Conservation (phyloP, 148 eudicot genomes). For the Camellia granthamiana region DNA sequence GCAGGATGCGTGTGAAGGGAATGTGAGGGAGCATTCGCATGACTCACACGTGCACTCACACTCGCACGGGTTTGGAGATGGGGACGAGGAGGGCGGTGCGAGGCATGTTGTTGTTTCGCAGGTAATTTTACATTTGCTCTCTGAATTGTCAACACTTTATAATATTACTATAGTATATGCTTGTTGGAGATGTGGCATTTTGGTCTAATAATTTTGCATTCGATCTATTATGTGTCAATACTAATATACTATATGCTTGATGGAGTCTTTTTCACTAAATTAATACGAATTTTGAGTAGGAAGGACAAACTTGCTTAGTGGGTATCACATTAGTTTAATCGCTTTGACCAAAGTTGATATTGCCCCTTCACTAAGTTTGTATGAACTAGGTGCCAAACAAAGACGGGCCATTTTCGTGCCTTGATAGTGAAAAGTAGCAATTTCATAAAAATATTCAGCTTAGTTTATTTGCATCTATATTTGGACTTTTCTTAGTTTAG, state of each 20-base stretch:
- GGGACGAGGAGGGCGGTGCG: constrained; percentile 43
- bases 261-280: too few relatives aligned
- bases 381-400: too few relatives aligned
- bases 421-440: neutral
- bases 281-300: too few relatives aligned
- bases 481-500: neutral
- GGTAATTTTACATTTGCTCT: constrained; percentile 30
- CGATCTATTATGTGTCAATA: too few relatives aligned
- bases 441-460: neutral
- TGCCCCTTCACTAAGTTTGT: too few relatives aligned
- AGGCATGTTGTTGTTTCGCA: constrained; percentile 87
- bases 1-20: constrained; percentile 31
- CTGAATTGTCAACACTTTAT: neutral
- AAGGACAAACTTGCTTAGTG: too few relatives aligned
- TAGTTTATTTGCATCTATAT: neutral
- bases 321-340: neutral
- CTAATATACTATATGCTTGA: too few relatives aligned
- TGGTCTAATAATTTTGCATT: too few relatives aligned
- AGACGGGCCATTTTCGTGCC: neutral
- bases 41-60: constrained; percentile 35
- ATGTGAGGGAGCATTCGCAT: constrained; percentile 32
- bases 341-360: too few relatives aligned
- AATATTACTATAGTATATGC: neutral
- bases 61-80: constrained; percentile 34
- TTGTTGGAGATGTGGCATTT: neutral